Evolutionary conservation across 169 alveolate species (phyloP).

Genomic region (Miamiensis avidus): DNA sequence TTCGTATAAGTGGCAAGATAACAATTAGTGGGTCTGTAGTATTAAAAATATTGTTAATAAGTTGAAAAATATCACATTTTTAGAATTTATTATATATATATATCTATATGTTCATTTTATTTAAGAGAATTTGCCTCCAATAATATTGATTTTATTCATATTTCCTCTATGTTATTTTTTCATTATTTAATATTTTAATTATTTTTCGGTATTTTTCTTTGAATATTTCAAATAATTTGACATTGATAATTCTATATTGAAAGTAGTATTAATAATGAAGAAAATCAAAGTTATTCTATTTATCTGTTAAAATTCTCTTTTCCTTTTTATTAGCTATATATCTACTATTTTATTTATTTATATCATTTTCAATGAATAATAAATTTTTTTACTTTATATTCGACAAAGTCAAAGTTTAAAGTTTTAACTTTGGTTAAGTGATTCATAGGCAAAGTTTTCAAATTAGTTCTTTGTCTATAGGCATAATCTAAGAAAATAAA

Average conservation of each 20-base stretch:
- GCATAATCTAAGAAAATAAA: slow-evolving; percentile 22
- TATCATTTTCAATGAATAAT: not conserved
- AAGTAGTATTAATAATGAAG: not conserved
- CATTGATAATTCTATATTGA: not conserved
- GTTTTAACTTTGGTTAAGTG: slow-evolving; percentile 30
- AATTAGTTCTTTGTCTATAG: slow-evolving; percentile 32
- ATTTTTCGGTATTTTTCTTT: too few relatives aligned
- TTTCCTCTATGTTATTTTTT: too few relatives aligned
- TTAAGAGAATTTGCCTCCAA: too few relatives aligned
- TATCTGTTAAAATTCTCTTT: too few relatives aligned
- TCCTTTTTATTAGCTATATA: too few relatives aligned
- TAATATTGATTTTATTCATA: too few relatives aligned
- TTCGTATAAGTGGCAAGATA: slow-evolving; percentile 49
- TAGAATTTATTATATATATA: too few relatives aligned
- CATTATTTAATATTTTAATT: too few relatives aligned
- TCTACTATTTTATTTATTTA: too few relatives aligned
- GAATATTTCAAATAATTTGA: too few relatives aligned
- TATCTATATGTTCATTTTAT: too few relatives aligned
- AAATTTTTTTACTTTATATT: slow-evolving; percentile 38
- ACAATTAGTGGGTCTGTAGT: slow-evolving; percentile 33
- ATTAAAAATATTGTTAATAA: not conserved
- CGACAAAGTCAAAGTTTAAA: slow-evolving; percentile 49
- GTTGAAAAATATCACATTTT: not conserved
- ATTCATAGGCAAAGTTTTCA: slow-evolving; percentile 39
- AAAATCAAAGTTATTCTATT: too few relatives aligned